Evolutionary conservation across 495 filamentous ascomycete species (phyloP).

Genomic region (Melanomma pulvis-pyrius): DNA sequence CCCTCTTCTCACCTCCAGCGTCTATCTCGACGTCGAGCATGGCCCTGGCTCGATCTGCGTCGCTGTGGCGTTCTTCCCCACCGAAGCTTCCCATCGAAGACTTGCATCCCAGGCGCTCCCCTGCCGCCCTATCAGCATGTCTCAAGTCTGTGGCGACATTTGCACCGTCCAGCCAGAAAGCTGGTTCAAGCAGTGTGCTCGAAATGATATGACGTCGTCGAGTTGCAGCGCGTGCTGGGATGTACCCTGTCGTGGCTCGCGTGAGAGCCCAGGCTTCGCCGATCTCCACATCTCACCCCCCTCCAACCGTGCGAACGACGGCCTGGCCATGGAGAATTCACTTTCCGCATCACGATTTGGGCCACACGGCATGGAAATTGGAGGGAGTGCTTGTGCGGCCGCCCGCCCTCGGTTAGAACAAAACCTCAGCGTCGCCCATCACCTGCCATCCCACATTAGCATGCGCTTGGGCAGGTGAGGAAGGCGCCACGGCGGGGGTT

Average conservation of each 20-base stretch:
- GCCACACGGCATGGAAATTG: background rate
- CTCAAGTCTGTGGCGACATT: conserved; percentile 4
- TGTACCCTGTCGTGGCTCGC: background rate
- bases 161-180: conserved; percentile 13
- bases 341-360: background rate
- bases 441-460: background rate
- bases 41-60: conserved; percentile 20
- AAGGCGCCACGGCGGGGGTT: conserved; percentile 9
- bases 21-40: background rate
- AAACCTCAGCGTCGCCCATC: too few species aligned
- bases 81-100: conserved; percentile 2
- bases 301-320: background rate
- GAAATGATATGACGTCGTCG: conserved; percentile 8
- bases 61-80: conserved; percentile 16
- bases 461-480: background rate
- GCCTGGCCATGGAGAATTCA: background rate
- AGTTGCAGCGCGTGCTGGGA: conserved; percentile 7
- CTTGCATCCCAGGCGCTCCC: background rate
- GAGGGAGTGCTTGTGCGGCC: background rate
- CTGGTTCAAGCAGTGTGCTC: conserved; percentile 2
- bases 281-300: background rate
- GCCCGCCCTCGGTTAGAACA: background rate
- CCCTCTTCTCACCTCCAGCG: too few species aligned
- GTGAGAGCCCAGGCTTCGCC: background rate
- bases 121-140: conserved; percentile 20